Percentiles rank a stretch among this genome's conserved stretches.
phyloP scores from a whole-genome alignment of 108 stramenopile species.

The Fistulifera solaris region DNA sequence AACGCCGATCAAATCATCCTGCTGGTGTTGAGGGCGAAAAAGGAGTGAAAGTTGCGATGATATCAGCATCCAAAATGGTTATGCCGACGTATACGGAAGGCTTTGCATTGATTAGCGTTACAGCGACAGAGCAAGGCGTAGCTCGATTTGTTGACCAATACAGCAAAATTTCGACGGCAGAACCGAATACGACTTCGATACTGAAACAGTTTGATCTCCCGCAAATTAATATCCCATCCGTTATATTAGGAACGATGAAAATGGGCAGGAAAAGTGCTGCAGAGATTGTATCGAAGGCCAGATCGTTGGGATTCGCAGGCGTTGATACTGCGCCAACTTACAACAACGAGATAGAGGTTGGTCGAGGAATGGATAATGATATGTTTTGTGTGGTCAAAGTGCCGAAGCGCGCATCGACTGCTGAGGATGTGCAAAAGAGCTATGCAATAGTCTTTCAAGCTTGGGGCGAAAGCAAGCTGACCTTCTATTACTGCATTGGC shows the following conservation, averaged over 20 bases:
- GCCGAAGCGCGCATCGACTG: conserved; percentile 46
- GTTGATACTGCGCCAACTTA: conserved; percentile 83
- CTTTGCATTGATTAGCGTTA: conserved; percentile 15
- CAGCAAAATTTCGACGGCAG: background rate
- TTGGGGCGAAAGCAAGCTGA: conserved; percentile 36
- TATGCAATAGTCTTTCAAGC: conserved; percentile 28
- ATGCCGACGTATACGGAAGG: conserved; percentile 55
- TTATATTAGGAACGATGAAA: conserved; percentile 62
- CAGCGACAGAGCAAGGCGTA: conserved; percentile 10
- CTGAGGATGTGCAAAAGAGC: conserved; percentile 48
- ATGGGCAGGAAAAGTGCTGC: conserved; percentile 29
- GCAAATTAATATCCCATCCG: conserved; percentile 24
- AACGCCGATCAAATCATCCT: conserved; percentile 59
- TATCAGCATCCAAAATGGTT: conserved; percentile 28
- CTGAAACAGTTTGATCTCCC: background rate
- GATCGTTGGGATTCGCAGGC: conserved; percentile 30
- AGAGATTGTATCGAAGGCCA: conserved; percentile 25
- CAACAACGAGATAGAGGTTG: conserved; percentile 63
- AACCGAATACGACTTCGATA: background rate
- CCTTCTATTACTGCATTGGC: conserved; percentile 77
- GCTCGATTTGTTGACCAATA: conserved; percentile 14
- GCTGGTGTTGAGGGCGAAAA: conserved; percentile 57
- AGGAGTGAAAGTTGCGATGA: conserved; percentile 42
- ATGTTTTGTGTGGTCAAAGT: conserved; percentile 56
- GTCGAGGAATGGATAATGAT: conserved; percentile 16